phyloP scores from a whole-genome alignment of 345 rosid species.

The Eucalyptus regnans region DNA sequence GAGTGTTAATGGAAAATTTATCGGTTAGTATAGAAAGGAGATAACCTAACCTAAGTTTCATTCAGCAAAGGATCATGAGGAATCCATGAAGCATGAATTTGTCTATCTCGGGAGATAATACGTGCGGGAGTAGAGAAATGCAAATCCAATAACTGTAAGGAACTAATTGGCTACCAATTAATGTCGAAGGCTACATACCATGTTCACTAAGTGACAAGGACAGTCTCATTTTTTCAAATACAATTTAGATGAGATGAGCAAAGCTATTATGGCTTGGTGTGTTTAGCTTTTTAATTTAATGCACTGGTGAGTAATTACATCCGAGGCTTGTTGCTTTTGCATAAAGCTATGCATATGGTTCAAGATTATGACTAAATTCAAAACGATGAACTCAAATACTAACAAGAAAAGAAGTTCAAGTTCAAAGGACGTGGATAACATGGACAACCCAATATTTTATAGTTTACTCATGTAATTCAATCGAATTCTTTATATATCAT shows the following conservation, averaged over 20 bases:
- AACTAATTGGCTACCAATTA: not conserved
- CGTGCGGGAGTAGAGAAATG: not conserved
- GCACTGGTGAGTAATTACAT: rapidly evolving
- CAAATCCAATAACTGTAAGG: not conserved
- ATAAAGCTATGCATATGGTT: not conserved
- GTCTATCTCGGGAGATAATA: not conserved
- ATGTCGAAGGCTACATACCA: not conserved
- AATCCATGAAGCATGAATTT: not conserved
- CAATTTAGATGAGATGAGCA: not conserved
- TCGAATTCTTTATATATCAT: rapidly evolving
- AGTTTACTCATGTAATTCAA: not conserved
- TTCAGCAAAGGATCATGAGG: not conserved
- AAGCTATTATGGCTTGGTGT: not conserved
- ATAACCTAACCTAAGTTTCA: not conserved
- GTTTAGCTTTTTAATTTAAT: not conserved
- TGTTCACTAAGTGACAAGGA: not conserved
- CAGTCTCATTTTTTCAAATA: not conserved
- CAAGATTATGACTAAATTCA: not conserved
- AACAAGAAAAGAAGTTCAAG: not conserved
- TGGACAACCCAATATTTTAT: not conserved
- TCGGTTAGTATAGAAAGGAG: not conserved
- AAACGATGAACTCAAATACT: not conserved
- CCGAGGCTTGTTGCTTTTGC: not conserved
- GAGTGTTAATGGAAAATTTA: not conserved
- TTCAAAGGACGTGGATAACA: not conserved